Conservation (phyloP, 1,139 yeast genomes). For the Candida glucosophila region DNA sequence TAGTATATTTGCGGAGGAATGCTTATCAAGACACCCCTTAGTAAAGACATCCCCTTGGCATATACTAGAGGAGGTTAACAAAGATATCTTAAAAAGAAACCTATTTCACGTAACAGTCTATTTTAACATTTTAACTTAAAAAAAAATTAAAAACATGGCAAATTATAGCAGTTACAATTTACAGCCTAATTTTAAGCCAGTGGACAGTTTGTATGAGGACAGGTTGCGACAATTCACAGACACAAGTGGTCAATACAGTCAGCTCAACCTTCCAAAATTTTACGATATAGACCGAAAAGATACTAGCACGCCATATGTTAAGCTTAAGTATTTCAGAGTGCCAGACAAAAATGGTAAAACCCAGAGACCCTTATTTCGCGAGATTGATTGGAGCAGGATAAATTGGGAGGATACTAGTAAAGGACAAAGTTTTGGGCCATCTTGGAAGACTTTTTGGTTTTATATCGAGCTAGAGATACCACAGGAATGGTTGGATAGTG, state of each 20-base stretch:
- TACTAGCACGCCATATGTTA: slow-evolving; percentile 31
- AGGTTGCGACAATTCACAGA: slow-evolving; percentile 77
- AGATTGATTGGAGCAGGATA: slow-evolving; percentile 35
- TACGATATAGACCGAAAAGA: slow-evolving; percentile 55
- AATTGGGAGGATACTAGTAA: slow-evolving; percentile 54
- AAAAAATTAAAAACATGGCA: slow-evolving; percentile 3
- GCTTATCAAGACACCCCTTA: too few relatives aligned
- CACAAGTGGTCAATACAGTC: slow-evolving; percentile 58
- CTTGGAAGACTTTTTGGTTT: slow-evolving; percentile 97
- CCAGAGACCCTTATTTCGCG: slow-evolving; percentile 68
- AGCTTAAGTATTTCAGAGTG: slow-evolving; percentile 52
- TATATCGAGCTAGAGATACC: slow-evolving; percentile 59
- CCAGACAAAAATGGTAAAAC: slow-evolving; percentile 46
- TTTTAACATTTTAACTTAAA: too few relatives aligned
- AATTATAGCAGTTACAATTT: slow-evolving; percentile 30
- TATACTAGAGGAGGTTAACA: neutral
- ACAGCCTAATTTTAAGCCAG: slow-evolving; percentile 77
- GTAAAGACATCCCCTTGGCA: neutral
- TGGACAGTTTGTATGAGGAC: slow-evolving; percentile 68
- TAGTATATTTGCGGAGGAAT: too few relatives aligned
- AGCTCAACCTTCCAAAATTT: slow-evolving; percentile 73
- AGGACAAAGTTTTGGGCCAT: slow-evolving; percentile 84
- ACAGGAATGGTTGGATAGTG: slow-evolving; percentile 41
- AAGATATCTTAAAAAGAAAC: too few relatives aligned
- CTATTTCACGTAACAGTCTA: too few relatives aligned